Conservation (phyloP, 768 basidiomycete genomes). For the Boletus rex-veris region DNA sequence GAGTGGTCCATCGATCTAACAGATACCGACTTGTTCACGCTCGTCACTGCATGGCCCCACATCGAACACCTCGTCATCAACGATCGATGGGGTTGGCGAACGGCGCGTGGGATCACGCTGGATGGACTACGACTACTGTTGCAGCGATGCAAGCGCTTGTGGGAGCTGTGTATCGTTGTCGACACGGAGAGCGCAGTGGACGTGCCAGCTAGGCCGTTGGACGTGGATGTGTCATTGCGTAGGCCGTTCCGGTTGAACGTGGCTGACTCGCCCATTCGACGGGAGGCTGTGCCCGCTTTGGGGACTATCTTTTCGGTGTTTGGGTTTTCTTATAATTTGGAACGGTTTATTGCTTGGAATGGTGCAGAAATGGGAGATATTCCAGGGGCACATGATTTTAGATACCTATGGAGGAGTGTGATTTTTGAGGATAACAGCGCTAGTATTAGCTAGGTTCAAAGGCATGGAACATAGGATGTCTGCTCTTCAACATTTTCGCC, state of each 20-base stretch:
- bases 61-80: constrained; percentile 7
- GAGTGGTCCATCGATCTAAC: constrained; percentile 1
- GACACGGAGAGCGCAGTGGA: not conserved
- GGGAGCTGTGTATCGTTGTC: constrained; percentile 4
- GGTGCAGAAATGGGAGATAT: not conserved
- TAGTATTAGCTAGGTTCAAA: too few relatives aligned
- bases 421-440: not conserved
- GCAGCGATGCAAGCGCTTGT: not conserved
- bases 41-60: constrained; percentile 8
- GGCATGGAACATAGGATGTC: too few relatives aligned
- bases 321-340: not conserved
- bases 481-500: too few relatives aligned
- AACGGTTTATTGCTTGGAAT: not conserved
- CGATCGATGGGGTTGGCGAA: constrained; percentile 9
- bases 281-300: not conserved
- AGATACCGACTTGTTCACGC: constrained; percentile 1
- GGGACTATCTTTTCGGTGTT: not conserved
- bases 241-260: not conserved
- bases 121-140: not conserved
- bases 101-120: not conserved
- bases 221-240: not conserved
- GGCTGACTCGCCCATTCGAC: not conserved
- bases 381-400: not conserved
- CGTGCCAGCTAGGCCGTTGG: not conserved
- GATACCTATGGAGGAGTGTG: not conserved